Percentiles rank a stretch among this genome's conserved stretches.
Evolutionary conservation across 306 rosid species (phyloP).

Genomic region (Purshia tridentata): DNA sequence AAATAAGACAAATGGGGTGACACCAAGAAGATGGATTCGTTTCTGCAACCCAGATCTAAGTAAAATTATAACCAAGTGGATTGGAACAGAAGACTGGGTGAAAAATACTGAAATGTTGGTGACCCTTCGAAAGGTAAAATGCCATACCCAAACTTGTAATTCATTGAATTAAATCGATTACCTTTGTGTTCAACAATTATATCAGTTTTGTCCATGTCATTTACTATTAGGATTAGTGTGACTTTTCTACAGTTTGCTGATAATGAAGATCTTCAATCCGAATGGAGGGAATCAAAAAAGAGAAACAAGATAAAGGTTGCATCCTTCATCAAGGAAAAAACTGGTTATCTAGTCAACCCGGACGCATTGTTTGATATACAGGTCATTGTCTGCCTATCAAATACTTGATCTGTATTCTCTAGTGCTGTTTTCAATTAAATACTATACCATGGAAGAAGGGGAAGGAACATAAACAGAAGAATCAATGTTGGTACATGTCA

Average conservation of each 20-base stretch:
- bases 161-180: not conserved
- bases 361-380: constrained; percentile 95
- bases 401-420: not conserved
- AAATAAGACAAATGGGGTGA: constrained; percentile 97
- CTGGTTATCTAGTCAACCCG: constrained; percentile 87
- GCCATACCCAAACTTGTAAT: not conserved
- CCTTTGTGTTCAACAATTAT: not conserved
- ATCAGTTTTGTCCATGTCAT: not conserved
- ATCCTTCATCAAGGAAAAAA: constrained; percentile 65
- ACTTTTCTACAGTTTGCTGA: constrained; percentile 62
- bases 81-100: constrained; percentile 93
- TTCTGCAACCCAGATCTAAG: constrained; percentile 89
- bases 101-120: constrained; percentile 74
- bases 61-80: constrained; percentile 65
- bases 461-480: too few species aligned
- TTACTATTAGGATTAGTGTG: constrained; percentile 12
- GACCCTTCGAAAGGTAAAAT: constrained; percentile 63
- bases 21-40: constrained; percentile 97
- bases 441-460: too few species aligned
- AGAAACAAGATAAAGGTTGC: constrained; percentile 80
- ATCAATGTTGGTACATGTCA: too few species aligned
- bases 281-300: constrained; percentile 85
- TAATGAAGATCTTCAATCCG: constrained; percentile 74
- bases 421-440: not conserved
- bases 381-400: constrained; percentile 35